Percentiles rank a stretch among this genome's conserved stretches.
phyloP scores from a whole-genome alignment of 140 eudicot species.

The Flaveria floridana region DNA sequence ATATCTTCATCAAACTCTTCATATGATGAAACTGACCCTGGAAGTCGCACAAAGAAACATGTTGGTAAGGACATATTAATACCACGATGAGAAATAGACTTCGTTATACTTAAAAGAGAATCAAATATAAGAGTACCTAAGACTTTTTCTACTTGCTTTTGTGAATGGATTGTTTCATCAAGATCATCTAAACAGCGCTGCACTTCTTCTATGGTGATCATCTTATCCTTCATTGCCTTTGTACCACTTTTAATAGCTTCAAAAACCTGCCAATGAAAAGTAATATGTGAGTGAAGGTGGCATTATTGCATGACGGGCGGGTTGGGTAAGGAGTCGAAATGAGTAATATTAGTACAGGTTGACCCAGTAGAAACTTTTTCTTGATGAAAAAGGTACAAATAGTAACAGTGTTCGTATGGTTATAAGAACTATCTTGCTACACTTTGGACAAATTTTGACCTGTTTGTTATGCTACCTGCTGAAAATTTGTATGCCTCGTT shows the following conservation, averaged over 20 bases:
- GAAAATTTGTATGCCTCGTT: background rate
- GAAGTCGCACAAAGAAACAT: constrained; percentile 28
- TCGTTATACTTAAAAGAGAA: background rate
- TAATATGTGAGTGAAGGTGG: background rate
- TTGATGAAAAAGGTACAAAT: background rate
- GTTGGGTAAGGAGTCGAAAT: background rate
- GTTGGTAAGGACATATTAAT: background rate
- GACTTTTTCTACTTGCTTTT: constrained; percentile 53
- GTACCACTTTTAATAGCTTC: constrained; percentile 73
- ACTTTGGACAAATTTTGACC: background rate
- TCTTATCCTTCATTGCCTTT: constrained; percentile 62
- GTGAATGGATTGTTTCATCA: constrained; percentile 56
- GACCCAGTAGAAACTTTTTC: background rate
- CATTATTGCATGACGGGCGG: background rate
- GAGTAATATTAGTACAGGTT: background rate
- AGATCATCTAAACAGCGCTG: constrained; percentile 65
- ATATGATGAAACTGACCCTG: constrained; percentile 47
- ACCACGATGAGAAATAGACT: background rate
- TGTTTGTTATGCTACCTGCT: background rate
- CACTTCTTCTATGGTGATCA: constrained; percentile 63
- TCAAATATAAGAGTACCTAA: constrained; percentile 45
- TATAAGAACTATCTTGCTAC: background rate
- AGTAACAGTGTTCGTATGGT: background rate
- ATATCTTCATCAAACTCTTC: constrained; percentile 61
- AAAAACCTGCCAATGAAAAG: constrained; percentile 55